phyloP scores from a whole-genome alignment of 768 basidiomycete species.

The Lyophyllum atratum region DNA sequence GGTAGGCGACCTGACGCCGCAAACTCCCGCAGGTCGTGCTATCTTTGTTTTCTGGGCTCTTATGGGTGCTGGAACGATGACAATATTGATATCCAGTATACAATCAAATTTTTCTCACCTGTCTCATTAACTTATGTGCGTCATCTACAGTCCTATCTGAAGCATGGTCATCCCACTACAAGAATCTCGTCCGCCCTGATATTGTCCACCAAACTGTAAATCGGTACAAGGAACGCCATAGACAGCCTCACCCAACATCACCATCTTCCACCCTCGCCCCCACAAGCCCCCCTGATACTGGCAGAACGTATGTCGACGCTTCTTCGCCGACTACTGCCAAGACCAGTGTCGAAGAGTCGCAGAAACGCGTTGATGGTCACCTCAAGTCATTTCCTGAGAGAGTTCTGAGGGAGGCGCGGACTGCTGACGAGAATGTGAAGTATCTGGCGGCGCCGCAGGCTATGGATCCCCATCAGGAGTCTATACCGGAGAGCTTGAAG shows the following conservation, averaged over 20 bases:
- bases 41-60: conserved; percentile 82
- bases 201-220: conserved; percentile 48
- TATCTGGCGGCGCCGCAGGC: conserved; percentile 30
- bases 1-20: conserved; percentile 60
- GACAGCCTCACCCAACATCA: background rate
- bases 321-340: background rate
- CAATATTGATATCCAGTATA: conserved; percentile 71
- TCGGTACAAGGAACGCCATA: conserved; percentile 32
- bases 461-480: conserved; percentile 7
- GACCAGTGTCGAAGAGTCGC: conserved; percentile 15
- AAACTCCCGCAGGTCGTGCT: conserved; percentile 68
- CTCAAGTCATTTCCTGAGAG: conserved; percentile 34
- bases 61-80: conserved; percentile 75
- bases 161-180: conserved; percentile 66
- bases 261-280: background rate
- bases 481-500: conserved; percentile 30
- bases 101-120: conserved; percentile 1
- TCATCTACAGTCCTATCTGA: conserved; percentile 57
- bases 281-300: background rate
- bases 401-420: conserved; percentile 30
- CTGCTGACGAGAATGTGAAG: conserved; percentile 33
- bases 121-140: background rate
- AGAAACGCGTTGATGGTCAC: conserved; percentile 21
- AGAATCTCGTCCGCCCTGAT: conserved; percentile 49
- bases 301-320: conserved; percentile 7